Evolutionary conservation across 805 yeast species (phyloP).

Genomic region (Ogataea methylovora): DNA sequence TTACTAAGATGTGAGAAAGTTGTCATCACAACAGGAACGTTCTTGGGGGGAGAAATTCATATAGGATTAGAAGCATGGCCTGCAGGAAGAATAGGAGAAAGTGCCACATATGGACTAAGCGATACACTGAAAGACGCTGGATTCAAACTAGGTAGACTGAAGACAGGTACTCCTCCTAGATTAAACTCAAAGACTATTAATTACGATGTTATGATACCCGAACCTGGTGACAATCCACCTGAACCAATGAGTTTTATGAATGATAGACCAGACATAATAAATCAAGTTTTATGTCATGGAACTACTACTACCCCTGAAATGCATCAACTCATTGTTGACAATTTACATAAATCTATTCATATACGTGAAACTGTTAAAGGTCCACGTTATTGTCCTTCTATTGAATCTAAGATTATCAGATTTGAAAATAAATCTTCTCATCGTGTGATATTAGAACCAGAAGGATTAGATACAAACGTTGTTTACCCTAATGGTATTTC

Average conservation of each 20-base stretch:
- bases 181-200: constrained; percentile 66
- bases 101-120: constrained; percentile 84
- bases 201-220: constrained; percentile 53
- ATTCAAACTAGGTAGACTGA: constrained; percentile 78
- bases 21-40: constrained; percentile 93
- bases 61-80: constrained; percentile 76
- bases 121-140: constrained; percentile 71
- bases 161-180: constrained; percentile 97
- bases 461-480: constrained; percentile 79
- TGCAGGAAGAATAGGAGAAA: constrained; percentile 91
- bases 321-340: constrained; percentile 60
- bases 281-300: constrained; percentile 64
- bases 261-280: constrained; percentile 50
- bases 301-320: constrained; percentile 72
- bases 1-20: constrained; percentile 57
- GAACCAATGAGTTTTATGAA: constrained; percentile 86
- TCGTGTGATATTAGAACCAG: constrained; percentile 93
- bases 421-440: constrained; percentile 74
- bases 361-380: constrained; percentile 92
- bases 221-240: constrained; percentile 79
- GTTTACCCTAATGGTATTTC: constrained; percentile 96
- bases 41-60: constrained; percentile 90
- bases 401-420: constrained; percentile 80
- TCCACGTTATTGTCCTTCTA: constrained; percentile 95
- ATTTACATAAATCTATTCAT: constrained; percentile 79